Evolutionary conservation across 2,329 filamentous ascomycete genomes (phyloP), one percentile per base, ranked within the genome.

Genomic region (Neurospora crassa): DNA sequence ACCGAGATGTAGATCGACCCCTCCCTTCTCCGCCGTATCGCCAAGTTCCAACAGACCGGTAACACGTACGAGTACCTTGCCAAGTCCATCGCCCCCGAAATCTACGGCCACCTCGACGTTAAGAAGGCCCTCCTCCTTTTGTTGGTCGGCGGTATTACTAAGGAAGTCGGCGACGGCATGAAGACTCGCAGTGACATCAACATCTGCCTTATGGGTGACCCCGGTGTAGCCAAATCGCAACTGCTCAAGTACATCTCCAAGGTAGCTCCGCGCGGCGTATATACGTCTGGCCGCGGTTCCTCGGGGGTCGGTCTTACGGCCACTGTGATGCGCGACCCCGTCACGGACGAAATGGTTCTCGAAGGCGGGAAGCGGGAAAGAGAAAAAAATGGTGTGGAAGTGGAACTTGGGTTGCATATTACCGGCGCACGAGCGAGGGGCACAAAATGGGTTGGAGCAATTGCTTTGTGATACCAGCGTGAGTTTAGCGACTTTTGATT

Each of bases 171-270:
- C 69, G 96, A 99, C 78, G 96, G 96, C 73, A 98, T 99, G 96
- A 92, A 94, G 78, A 99, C 99, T 79, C 93, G 96, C 86, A 96
- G 96, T 77, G 96, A 99, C 79, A 97, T 99, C 85, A 99, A 99
- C 83, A 91, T 99, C 74, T 98, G 96, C 81, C 84, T 99, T 78
- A 99, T 99, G 96, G 96, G 96, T 86, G 96, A 99, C 79, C 96
- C 96, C 79, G 96, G 96, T 93, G 96, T 99, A 79, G 96, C 96
- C 83, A 99, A 99, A 84, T 99, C 96, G 45, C 96, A 99, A 84
- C 84, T 99, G 75, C 87, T 99, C 75, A 98, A 97, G 83, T 99
- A 99, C 81, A 98, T 99, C 79, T 93, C 94, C 75, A 98, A 99
- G 83, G 96, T 99, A 40, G 95, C 96, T 1, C 96, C 96, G 73